phyloP scores from a whole-genome alignment of 2,329 filamentous ascomycete species.

The Exophiala dermatitidis region DNA sequence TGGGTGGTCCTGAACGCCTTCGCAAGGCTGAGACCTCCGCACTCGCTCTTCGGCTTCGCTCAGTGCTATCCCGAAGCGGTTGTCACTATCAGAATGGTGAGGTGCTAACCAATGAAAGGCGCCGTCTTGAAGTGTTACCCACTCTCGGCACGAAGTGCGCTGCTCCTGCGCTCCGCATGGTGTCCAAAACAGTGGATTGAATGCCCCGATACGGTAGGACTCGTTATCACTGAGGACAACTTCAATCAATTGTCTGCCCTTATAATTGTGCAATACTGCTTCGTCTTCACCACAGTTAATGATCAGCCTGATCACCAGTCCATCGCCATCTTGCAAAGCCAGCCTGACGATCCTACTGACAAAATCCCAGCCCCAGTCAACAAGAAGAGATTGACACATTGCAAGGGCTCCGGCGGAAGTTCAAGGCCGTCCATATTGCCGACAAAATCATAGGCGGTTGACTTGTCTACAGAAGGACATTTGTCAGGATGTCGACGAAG shows the following conservation, averaged over 20 bases:
- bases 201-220: not conserved
- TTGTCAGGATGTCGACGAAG: constrained; percentile 30
- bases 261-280: not conserved
- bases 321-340: not conserved
- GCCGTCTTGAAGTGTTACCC: not conserved
- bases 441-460: no score
- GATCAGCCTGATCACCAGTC: not conserved
- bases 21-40: not conserved
- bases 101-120: not conserved
- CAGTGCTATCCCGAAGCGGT: not conserved
- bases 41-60: not conserved
- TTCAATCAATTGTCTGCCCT: not conserved
- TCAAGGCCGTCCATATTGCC: no score
- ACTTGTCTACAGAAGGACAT: not conserved
- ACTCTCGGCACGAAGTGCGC: constrained; percentile 3
- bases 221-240: not conserved
- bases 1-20: no score
- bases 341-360: not conserved
- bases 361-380: not conserved
- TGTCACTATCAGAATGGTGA: not conserved
- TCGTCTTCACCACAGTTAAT: no score
- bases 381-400: not conserved
- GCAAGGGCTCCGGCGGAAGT: no score
- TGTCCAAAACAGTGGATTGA: not conserved
- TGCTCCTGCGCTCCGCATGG: not conserved